Evolutionary conservation across 257 asterid genomes (phyloP).

Genomic region (Penstemon eatonii): DNA sequence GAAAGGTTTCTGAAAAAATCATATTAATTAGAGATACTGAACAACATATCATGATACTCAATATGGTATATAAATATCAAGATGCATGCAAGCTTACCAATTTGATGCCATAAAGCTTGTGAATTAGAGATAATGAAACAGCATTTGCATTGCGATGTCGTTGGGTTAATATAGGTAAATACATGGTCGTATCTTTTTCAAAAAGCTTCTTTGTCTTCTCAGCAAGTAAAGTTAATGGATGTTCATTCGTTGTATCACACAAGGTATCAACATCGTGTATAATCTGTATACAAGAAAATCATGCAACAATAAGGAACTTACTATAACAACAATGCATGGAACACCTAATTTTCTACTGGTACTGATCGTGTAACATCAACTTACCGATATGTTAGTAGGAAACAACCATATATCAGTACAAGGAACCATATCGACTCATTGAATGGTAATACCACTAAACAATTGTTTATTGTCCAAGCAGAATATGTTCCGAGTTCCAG

Average conservation of each 20-base stretch:
- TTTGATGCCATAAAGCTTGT: slow-evolving; percentile 86
- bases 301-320: too few species aligned
- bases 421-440: neutral
- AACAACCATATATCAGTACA: too few species aligned
- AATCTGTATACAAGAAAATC: slow-evolving; percentile 49
- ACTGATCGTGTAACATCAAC: too few species aligned
- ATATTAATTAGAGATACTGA: slow-evolving; percentile 24
- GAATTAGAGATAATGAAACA: slow-evolving; percentile 84
- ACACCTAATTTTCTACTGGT: too few species aligned
- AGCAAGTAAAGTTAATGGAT: slow-evolving; percentile 84
- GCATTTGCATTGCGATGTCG: slow-evolving; percentile 78
- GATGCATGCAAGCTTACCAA: slow-evolving; percentile 55
- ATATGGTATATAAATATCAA: slow-evolving; percentile 23
- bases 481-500: neutral
- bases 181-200: slow-evolving; percentile 54
- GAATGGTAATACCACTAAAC: neutral
- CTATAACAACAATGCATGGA: too few species aligned
- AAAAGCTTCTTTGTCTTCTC: slow-evolving; percentile 66
- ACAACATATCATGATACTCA: slow-evolving; percentile 16
- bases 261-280: slow-evolving; percentile 79
- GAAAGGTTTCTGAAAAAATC: slow-evolving; percentile 77
- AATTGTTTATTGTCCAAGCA: neutral
- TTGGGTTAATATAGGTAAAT: slow-evolving; percentile 72
- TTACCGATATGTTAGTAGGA: too few species aligned
- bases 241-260: slow-evolving; percentile 71